Evolutionary conservation across 2,329 filamentous ascomycete species (phyloP).

Genomic region (Chrysoporthe cubensis): DNA sequence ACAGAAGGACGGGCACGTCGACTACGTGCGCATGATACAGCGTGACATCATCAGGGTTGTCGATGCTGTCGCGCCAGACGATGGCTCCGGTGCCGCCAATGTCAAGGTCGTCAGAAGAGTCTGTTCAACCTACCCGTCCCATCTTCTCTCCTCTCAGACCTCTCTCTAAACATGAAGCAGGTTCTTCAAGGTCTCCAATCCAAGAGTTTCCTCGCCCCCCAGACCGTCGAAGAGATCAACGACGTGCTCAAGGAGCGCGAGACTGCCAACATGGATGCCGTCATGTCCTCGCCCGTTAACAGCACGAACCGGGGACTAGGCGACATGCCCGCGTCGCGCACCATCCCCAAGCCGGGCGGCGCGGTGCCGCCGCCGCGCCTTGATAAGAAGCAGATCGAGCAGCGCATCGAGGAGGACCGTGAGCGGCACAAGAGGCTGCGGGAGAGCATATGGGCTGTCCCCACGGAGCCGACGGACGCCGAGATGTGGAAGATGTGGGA

Average conservation of each 20-base stretch:
- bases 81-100: slow-evolving; percentile 88
- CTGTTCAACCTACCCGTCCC: background rate
- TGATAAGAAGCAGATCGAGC: slow-evolving; percentile 89
- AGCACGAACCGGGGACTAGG: slow-evolving; percentile 45
- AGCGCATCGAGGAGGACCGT: slow-evolving; percentile 94
- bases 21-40: slow-evolving; percentile 94
- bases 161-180: slow-evolving; percentile 39
- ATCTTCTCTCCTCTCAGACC: background rate
- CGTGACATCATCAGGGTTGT: slow-evolving; percentile 90
- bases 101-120: slow-evolving; percentile 90
- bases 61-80: slow-evolving; percentile 85
- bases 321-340: slow-evolving; percentile 47
- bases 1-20: slow-evolving; percentile 71
- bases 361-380: slow-evolving; percentile 47
- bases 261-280: slow-evolving; percentile 60
- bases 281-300: slow-evolving; percentile 53
- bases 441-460: slow-evolving; percentile 92
- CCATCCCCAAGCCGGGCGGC: slow-evolving; percentile 40
- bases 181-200: slow-evolving; percentile 71
- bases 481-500: slow-evolving; percentile 87
- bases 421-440: slow-evolving; percentile 90
- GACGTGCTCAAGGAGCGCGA: slow-evolving; percentile 82
- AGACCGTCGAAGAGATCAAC: slow-evolving; percentile 80
- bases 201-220: slow-evolving; percentile 73
- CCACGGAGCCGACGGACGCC: slow-evolving; percentile 60